Evolutionary conservation across 1,139 yeast genomes (phyloP).

Genomic region (Yamadazyma dendronema): DNA sequence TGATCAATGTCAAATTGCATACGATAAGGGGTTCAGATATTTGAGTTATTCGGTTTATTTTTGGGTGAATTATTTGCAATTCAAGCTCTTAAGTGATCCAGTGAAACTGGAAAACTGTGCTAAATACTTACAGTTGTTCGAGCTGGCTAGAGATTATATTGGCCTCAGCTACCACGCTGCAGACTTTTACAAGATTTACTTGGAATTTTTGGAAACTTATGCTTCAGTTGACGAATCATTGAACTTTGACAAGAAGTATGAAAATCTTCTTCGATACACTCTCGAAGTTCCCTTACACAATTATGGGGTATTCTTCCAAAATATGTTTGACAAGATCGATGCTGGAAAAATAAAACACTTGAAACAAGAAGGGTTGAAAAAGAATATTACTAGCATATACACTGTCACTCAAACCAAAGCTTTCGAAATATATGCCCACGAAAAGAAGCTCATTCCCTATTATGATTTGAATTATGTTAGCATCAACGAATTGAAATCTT

Average conservation of each 20-base stretch:
- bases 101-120: constrained; percentile 19
- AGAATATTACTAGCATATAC: constrained; percentile 50
- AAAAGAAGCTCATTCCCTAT: constrained; percentile 52
- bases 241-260: constrained; percentile 35
- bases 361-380: constrained; percentile 22
- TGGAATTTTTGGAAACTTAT: constrained; percentile 50
- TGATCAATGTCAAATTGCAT: constrained; percentile 48
- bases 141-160: constrained; percentile 56
- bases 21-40: constrained; percentile 50
- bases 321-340: constrained; percentile 40
- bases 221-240: constrained; percentile 27
- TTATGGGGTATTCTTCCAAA: constrained; percentile 53
- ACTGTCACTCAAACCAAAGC: constrained; percentile 61
- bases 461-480: constrained; percentile 44
- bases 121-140: constrained; percentile 45
- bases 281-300: constrained; percentile 77
- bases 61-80: constrained; percentile 71
- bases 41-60: constrained; percentile 58
- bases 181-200: constrained; percentile 72
- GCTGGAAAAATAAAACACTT: constrained; percentile 24
- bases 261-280: constrained; percentile 53
- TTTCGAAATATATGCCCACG: constrained; percentile 63
- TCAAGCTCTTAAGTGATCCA: constrained; percentile 44
- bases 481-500: constrained; percentile 48
- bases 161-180: constrained; percentile 76